Conservation (phyloP, 2,329 filamentous ascomycete species). For the Rutstroemia sp. region DNA sequence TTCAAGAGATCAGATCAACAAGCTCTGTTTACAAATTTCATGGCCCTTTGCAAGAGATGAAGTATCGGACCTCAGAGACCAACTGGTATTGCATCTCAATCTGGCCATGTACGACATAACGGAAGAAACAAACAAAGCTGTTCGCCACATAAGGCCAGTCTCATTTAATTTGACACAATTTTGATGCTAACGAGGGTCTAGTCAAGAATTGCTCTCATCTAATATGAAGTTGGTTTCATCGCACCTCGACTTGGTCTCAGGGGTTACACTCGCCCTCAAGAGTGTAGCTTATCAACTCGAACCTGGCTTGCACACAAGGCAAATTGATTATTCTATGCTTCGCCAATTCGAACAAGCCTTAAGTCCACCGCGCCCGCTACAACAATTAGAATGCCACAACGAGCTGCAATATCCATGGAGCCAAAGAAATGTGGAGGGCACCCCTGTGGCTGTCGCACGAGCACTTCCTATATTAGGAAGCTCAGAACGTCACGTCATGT, state of each 20-base stretch:
- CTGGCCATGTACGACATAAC: constrained; percentile 12
- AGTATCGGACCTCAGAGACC: constrained; percentile 14
- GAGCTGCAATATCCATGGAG: neutral
- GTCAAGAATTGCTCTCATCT: neutral
- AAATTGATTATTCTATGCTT: constrained; percentile 21
- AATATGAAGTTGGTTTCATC: constrained; percentile 18
- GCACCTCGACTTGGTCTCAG: constrained; percentile 19
- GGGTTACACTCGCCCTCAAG: constrained; percentile 18
- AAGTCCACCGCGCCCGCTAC: constrained; percentile 14
- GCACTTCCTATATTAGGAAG: neutral
- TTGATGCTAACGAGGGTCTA: neutral
- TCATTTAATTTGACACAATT: neutral
- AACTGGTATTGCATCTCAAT: constrained; percentile 18
- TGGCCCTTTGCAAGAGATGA: constrained; percentile 19
- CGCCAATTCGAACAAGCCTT: constrained; percentile 21
- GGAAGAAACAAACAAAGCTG: constrained; percentile 13
- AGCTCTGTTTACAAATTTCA: constrained; percentile 15
- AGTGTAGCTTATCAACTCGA: constrained; percentile 20
- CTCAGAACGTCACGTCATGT: constrained; percentile 9
- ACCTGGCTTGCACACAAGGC: constrained; percentile 6
- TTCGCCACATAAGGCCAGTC: constrained; percentile 14
- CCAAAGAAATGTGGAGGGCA: neutral
- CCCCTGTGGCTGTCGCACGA: constrained; percentile 6
- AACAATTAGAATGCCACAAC: constrained; percentile 9
- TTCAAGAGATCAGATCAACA: constrained; percentile 10